Evolutionary conservation across 1,139 yeast genomes (phyloP), one percentile per base, ranked within the genome.

Genomic region (Scheffersomyces segobiensis): DNA sequence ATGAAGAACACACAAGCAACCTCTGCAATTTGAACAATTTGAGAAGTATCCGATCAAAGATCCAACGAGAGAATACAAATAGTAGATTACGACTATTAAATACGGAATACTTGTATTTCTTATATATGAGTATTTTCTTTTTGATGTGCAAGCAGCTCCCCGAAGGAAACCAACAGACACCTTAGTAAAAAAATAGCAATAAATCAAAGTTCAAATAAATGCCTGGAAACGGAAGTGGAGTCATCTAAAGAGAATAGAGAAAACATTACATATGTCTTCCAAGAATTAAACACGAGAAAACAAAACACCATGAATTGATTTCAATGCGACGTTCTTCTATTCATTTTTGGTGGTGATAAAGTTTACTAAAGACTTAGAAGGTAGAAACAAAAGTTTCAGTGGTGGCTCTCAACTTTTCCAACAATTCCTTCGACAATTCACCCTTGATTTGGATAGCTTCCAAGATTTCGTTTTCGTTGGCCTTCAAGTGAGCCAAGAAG

Each of bases 371-470:
- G 59, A 59, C 71, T 78, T 79, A 79, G 85, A 91, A 92, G 76
- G 97, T 87, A 76, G 96, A 91, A 77, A 88, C 87, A 82, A 95
- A 95, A 73, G 95, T 83, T 84, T 91, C 95, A 73, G 98, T 91
- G 73, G 92, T 95, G 75, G 88, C 70, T 87, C 89, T 93, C 84
- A 95, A 90, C 82, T 89, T 85, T 65, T 84, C 96, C 80, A 96
- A 87, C 76, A 85, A 82, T 74, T 93, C 98, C 79, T 91, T 86
- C 71, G 97, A 83, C 75, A 95, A 87, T 82, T 89, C 91, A 85
- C 99, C 99, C 83, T 88, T 86, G 73, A 83, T 87, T 81, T 87
- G 89, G 80, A 95, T 92, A 71, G 96, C 89, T 58, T 86, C 86
- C 75, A 93, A 83, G 79, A 96, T 83, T 66, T 87, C 95, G 70